These are phyloP conservation scores for Babesia sp. DNA, from an alignment of 169 alveolate species.

Conservation along the genomic window DNA sequence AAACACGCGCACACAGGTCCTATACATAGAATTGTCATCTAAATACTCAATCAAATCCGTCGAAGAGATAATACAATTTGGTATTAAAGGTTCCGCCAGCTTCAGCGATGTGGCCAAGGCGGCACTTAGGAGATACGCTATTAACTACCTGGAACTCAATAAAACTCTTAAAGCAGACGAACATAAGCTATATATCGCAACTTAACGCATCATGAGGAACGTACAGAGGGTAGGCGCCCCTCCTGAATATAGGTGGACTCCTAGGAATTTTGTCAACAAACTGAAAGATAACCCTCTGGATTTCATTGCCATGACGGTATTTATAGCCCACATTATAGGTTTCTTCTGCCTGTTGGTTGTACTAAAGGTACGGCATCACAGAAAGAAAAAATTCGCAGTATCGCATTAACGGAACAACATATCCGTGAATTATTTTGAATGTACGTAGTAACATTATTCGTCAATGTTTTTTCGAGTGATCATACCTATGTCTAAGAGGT, in stretches of 20 bases:
- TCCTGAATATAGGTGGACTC: conserved; percentile 40
- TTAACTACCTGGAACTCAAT: conserved; percentile 23
- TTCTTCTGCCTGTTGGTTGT: conserved; percentile 33
- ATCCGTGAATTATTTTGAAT: too few species aligned
- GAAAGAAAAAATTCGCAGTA: conserved; percentile 43
- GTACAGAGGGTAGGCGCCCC: conserved; percentile 48
- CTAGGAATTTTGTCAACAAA: conserved; percentile 8
- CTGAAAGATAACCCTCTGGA: conserved; percentile 53
- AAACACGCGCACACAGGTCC: conserved; percentile 12
- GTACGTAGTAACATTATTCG: too few species aligned
- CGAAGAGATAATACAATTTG: conserved; percentile 7
- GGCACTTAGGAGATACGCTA: conserved; percentile 29
- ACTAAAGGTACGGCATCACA: conserved; percentile 31
- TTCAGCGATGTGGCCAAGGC: conserved; percentile 49
- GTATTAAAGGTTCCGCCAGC: conserved; percentile 23
- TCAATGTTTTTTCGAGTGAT: too few species aligned
- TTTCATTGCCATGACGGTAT: conserved; percentile 16
- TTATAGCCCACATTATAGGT: conserved; percentile 54
- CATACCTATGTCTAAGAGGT: too few species aligned
- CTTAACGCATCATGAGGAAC: conserved; percentile 2
- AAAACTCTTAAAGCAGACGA: conserved; percentile 7
- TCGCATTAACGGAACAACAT: conserved; percentile 12
- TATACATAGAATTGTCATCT: conserved; percentile 53
- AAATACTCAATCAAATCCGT: conserved; percentile 40
- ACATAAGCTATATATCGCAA: not conserved